These are phyloP conservation scores for Lentinus tigrinus DNA, from an alignment of 768 basidiomycete species.

Conservation along the genomic window DNA sequence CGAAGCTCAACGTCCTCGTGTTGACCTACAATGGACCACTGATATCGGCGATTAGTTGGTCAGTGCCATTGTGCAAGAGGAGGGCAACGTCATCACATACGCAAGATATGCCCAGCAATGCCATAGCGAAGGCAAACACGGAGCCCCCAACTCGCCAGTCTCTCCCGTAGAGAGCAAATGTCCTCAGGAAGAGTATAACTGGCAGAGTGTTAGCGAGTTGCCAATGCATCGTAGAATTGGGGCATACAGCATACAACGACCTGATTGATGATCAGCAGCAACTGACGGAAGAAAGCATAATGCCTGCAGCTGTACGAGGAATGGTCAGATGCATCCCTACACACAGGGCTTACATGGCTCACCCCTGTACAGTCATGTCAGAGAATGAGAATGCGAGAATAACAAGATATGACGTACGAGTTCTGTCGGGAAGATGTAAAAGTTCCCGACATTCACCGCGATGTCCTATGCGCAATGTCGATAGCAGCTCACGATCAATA, in stretches of 20 bases:
- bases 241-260: conserved; percentile 46
- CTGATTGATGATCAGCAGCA: conserved; percentile 43
- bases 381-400: neutral
- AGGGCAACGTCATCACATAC: conserved; percentile 32
- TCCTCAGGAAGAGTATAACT: conserved; percentile 43
- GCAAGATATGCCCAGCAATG: conserved; percentile 32
- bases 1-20: conserved; percentile 9
- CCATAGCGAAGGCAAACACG: conserved; percentile 33
- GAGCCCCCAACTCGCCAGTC: conserved; percentile 37
- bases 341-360: neutral
- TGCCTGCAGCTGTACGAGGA: conserved; percentile 36
- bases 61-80: neutral
- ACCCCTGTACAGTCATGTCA: conserved; percentile 19
- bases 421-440: conserved; percentile 12
- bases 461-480: conserved; percentile 16
- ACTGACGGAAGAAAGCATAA: conserved; percentile 40
- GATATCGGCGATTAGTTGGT: neutral
- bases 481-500: neutral
- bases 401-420: conserved; percentile 11
- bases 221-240: neutral
- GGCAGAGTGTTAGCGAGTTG: neutral
- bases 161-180: conserved; percentile 48
- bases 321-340: neutral
- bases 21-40: conserved; percentile 48
- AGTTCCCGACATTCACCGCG: conserved; percentile 19